Conservation (phyloP, 768 basidiomycete species). For the Mycena galericulata region DNA sequence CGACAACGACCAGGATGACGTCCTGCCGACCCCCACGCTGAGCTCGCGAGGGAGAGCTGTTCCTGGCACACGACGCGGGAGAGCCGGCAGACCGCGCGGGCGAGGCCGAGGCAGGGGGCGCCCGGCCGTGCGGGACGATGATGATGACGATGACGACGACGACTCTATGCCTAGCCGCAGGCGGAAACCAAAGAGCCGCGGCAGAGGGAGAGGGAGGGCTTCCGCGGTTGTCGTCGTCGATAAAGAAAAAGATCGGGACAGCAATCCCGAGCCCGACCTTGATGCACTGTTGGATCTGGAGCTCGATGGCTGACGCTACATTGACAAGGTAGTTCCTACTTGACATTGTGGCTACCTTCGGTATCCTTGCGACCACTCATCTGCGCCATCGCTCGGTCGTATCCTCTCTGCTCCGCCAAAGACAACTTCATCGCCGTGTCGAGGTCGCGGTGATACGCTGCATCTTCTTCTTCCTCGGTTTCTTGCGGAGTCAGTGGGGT, state of each 20-base stretch:
- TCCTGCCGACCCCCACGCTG: constrained; percentile 37
- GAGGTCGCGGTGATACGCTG: constrained; percentile 42
- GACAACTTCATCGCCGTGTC: constrained; percentile 50
- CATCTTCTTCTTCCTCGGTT: constrained; percentile 36
- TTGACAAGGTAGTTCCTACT: constrained; percentile 7
- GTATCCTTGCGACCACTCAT: constrained; percentile 8
- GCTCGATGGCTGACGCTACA: constrained; percentile 11
- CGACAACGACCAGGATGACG: constrained; percentile 68
- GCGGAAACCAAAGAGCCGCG: constrained; percentile 45
- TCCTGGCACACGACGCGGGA: constrained; percentile 13
- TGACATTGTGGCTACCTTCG: constrained; percentile 17
- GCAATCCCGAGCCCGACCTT: constrained; percentile 37
- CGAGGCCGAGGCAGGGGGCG: constrained; percentile 52
- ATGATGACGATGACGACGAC: constrained; percentile 33
- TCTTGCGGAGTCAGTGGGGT: constrained; percentile 4
- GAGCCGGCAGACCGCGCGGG: constrained; percentile 47
- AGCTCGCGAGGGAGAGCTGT: constrained; percentile 33
- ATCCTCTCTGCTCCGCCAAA: constrained; percentile 46
- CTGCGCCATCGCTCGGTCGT: constrained; percentile 34
- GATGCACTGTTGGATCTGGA: constrained; percentile 24
- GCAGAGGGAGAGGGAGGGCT: constrained; percentile 48
- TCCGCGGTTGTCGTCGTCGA: constrained; percentile 33
- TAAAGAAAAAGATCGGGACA: constrained; percentile 47
- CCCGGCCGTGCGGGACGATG: constrained; percentile 34
- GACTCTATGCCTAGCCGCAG: constrained; percentile 38